Evolutionary conservation across 257 asterid species (phyloP), one percentile per base, ranked within the genome.

Genomic region (Ilex asprella): DNA sequence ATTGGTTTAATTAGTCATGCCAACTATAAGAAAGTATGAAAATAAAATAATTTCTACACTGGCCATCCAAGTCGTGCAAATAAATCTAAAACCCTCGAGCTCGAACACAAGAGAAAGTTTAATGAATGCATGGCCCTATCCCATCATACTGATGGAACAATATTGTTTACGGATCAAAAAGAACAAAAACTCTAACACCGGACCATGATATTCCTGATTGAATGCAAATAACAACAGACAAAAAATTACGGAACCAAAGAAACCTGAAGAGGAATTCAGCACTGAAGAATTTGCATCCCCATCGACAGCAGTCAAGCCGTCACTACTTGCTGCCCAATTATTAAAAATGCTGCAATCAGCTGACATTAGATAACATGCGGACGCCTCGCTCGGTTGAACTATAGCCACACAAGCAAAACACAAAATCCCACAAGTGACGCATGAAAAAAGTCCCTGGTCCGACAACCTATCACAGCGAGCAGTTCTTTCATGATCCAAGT

Each of bases 351-450:
- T 74, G 72, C 80, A 79, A 75, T 93, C 97, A 71, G 90, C 89
- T 64, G 99, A 82, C 69, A 74, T 70, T 68, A 93, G 72, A 75
- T 83, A 78, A 67, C 31, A 75, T 14, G 89, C 80, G 39, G 99
- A 86, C 31, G 74, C 83, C 68, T 82, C 87, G 51, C 85, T 93
- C 1, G 99, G 99, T 65, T 76, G 91, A 67, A 93, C 76, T 59
- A 93, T 78, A 54, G 97, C 99, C 31, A 78, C 96, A 74, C 95
- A 93, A 55, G 94, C 78, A 72, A 83, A 93, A 75, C 99, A 93
- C 77, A 93, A 75, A 66, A 93, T 85, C 82, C 99, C 99, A 78
- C 99, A 93, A 73, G 97, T 84, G 61, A 87, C 96, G 13, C 99
- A 93, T 32, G 99, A 89, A 78, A 89, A 93, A 49, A 93, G 86